Evolutionary conservation across 768 basidiomycete genomes (phyloP).

Genomic region (Porpolomopsis calyptriformis): DNA sequence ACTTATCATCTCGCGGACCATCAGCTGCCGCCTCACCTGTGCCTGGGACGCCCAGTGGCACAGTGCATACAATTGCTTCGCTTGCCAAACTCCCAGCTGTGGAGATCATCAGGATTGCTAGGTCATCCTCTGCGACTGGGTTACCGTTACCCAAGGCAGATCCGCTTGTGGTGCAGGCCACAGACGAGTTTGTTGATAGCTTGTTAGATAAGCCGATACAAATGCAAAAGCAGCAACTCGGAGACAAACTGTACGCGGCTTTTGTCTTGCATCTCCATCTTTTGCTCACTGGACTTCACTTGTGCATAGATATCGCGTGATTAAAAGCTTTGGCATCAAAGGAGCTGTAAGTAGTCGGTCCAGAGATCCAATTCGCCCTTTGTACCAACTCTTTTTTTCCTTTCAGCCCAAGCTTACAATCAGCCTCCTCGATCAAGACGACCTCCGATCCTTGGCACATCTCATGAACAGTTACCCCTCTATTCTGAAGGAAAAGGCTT

Average conservation of each 20-base stretch:
- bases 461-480: conserved; percentile 81
- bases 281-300: not conserved
- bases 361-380: not conserved
- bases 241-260: conserved; percentile 57
- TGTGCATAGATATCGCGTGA: conserved; percentile 33
- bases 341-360: conserved; percentile 44
- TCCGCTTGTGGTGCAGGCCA: conserved; percentile 53
- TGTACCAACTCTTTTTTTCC: conserved; percentile 3
- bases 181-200: conserved; percentile 62
- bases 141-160: conserved; percentile 63
- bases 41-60: conserved; percentile 45
- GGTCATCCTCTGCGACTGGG: conserved; percentile 35
- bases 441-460: conserved; percentile 72
- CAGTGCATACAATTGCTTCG: conserved; percentile 52
- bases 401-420: conserved; percentile 76
- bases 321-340: conserved; percentile 79
- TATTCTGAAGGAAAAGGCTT: conserved; percentile 70
- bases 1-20: conserved; percentile 62
- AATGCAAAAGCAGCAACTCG: conserved; percentile 68
- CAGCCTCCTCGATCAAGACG: conserved; percentile 71
- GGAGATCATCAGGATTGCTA: conserved; percentile 63
- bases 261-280: conserved; percentile 6
- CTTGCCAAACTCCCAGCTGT: conserved; percentile 65
- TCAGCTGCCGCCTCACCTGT: conserved; percentile 63
- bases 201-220: conserved; percentile 44